phyloP scores from a whole-genome alignment of 176 grass and related monocot genomes.

The Aegilops speltoides region DNA sequence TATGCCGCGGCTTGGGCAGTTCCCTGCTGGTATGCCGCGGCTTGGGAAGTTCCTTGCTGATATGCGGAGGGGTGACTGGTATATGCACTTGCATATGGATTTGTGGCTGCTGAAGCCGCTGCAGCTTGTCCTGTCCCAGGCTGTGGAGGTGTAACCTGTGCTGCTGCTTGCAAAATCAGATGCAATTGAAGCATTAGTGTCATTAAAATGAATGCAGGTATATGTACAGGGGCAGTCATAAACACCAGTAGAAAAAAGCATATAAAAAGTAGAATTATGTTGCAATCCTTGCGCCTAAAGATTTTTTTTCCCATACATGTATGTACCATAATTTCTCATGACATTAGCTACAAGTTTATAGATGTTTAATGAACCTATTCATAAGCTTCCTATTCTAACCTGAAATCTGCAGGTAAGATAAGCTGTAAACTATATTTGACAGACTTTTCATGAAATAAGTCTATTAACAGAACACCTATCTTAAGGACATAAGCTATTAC shows the following conservation, averaged over 20 bases:
- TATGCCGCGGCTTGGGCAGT: background rate
- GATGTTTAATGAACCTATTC: background rate
- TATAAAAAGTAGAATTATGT: background rate
- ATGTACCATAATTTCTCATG: background rate
- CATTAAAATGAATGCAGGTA: background rate
- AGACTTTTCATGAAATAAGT: background rate
- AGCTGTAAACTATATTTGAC: background rate
- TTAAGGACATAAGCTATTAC: background rate
- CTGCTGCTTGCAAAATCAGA: conserved; percentile 12
- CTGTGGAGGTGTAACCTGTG: conserved; percentile 38
- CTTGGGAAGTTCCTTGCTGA: conserved; percentile 30
- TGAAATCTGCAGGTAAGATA: conserved; percentile 3
- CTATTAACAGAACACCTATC: background rate
- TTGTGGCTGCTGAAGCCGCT: conserved; percentile 31
- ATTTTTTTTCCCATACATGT: background rate
- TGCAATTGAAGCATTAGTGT: conserved; percentile 23
- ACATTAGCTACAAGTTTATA: background rate
- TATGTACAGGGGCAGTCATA: background rate
- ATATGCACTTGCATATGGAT: conserved; percentile 54
- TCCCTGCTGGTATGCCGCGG: conserved; percentile 30
- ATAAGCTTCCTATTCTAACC: background rate
- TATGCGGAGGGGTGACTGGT: conserved; percentile 36
- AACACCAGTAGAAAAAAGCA: background rate
- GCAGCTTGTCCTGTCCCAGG: conserved; percentile 39
- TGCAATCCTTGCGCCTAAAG: background rate